Evolutionary conservation across 768 basidiomycete genomes (phyloP).

Genomic region (Leccinum disarticulatum): DNA sequence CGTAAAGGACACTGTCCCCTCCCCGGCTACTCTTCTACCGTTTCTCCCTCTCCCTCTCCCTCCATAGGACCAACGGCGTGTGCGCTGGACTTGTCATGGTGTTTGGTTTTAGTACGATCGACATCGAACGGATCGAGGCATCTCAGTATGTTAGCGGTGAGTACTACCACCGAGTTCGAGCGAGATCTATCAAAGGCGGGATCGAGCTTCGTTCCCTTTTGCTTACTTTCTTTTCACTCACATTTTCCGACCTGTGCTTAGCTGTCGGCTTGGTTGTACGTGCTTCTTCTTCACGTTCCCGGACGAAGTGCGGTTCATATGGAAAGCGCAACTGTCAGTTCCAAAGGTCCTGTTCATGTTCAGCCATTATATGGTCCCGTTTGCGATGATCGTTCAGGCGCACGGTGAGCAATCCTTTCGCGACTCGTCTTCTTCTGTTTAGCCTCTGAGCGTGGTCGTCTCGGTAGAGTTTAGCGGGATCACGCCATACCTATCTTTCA

Average conservation of each 20-base stretch:
- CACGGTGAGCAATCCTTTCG: too few relatives aligned
- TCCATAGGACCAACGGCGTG: background rate
- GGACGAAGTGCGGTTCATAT: constrained; percentile 35
- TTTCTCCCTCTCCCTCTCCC: background rate
- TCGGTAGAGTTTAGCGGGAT: constrained; percentile 14
- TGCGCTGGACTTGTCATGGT: constrained; percentile 10
- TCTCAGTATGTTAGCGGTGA: constrained; percentile 29
- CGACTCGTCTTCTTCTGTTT: too few relatives aligned
- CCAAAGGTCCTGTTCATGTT: constrained; percentile 36
- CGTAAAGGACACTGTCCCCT: too few relatives aligned
- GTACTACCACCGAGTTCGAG: background rate
- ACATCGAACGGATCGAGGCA: constrained; percentile 12
- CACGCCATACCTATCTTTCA: constrained; percentile 11
- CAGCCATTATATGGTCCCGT: constrained; percentile 35
- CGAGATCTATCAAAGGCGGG: background rate
- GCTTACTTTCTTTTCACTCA: background rate
- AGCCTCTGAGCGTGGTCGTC: too few relatives aligned
- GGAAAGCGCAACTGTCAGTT: constrained; percentile 28
- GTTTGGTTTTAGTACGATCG: background rate
- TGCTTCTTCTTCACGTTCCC: constrained; percentile 21
- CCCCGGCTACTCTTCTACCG: background rate
- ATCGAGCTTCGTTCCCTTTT: background rate
- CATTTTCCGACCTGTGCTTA: constrained; percentile 1
- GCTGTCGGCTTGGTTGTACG: constrained; percentile 29
- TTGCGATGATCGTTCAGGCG: constrained; percentile 22